Evolutionary conservation across 768 basidiomycete species (phyloP), one percentile per base, ranked within the genome.

Genomic region (Rhizopogon vinicolor): DNA sequence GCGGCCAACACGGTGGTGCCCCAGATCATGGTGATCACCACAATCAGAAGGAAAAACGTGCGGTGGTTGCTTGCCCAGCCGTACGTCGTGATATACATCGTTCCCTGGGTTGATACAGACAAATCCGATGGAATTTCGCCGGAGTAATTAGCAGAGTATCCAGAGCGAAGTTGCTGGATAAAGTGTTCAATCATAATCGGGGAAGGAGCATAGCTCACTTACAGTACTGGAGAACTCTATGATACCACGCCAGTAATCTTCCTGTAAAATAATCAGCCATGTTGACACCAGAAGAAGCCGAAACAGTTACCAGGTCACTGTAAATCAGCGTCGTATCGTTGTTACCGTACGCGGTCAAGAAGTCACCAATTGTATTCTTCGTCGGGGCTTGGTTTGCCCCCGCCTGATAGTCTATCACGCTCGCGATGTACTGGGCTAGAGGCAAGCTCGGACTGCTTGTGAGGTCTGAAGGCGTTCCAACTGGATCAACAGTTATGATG

Each of bases 171-270:
- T 28, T 43, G 44, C 52, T 53, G 18, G 28, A 33, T 44, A 7
- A 14, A 31, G n/a, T 3, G 16, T n/a, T 50, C 7, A 50, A 39
- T 39, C 6, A 14, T 14, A 25, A 39, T 7, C 16, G 3, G 10
- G 25, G 33, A 19, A 16, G 19, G 14, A 3, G 18, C 3, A 3
- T 18, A 41, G 41, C 18, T 19, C 19, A 18, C 41, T 53, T 12
- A 53, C 52, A 10, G 52, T 53, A 31, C 41, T 22, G 44, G 52
- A 25, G 41, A 53, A 53, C 42, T 53, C 52, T 3, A 33, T 25
- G 28, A 53, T 35, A 31, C 52, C 52, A 13, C 52, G 52, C 52
- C 52, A 53, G 37, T 53, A 53, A 35, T 44, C 52, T 33, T 53
- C 52, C 52, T 53, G 39, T 0, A 40, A 16, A 14, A 7, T 40